Evolutionary conservation across 257 asterid species (phyloP), one percentile per base, ranked within the genome.

Genomic region (Solanum piurae): DNA sequence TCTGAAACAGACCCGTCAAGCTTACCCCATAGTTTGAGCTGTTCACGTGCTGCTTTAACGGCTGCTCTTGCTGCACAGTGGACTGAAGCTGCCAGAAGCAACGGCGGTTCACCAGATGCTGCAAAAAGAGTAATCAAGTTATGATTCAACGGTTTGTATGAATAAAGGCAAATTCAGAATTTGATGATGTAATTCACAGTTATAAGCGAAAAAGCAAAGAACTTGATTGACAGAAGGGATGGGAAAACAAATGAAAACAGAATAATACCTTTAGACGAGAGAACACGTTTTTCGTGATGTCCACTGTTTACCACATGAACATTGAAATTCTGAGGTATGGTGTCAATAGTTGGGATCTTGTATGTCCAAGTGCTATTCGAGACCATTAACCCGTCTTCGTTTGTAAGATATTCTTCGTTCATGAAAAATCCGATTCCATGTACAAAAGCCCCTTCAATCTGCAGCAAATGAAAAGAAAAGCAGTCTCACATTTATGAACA

Each of bases 61-160:
- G 98, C 98, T 29, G 96, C 96, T 86, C 95, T 90, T 2, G 94
- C 88, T 20, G 98, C 98, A 77, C 98, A 94, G 87, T 94, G 94
- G 87, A 94, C 94, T 1, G 98, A 94, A 88, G 89, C 98, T 11
- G 98, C 95, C 91, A 95, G 88, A 85, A 94, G 92, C 88, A 95
- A 73, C 4, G 98, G 98, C 2, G 98, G 98, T 77, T 95, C 98
- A 60, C 98, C 98, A 23, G 95, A 94, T 77, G 98, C 98, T 95
- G 90, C 89, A 88, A 20, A 86, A 14, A 13, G 73, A 13, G 71
- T 52, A 0, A 83, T 84, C 76, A 79, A 7, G 7, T 25, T 77
- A 25, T 2, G 64, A 72, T 77, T 77, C 84, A 77, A 42, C 13
- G 2, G 21, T 76, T 38, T 38, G 33, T 74, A 21, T 40, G 76